A percentile compares a stretch with the other conserved stretches of the same genome.
Conservation (phyloP, 306 rosid genomes). For the Coriaria nepalensis region DNA sequence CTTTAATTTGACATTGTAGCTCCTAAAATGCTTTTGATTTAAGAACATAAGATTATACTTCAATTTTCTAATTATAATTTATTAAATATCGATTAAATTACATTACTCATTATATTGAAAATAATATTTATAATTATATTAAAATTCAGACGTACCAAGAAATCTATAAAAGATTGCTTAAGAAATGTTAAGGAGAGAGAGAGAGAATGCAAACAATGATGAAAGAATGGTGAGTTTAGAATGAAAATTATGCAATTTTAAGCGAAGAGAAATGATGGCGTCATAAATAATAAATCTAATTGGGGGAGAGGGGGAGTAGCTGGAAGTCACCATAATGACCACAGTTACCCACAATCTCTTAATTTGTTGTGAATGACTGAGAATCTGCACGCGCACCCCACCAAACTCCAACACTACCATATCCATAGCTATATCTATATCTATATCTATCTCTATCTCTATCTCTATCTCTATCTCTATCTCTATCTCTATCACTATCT, state of each 20-base stretch:
- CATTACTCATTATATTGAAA: too few species aligned
- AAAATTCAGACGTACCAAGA: too few species aligned
- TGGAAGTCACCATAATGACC: constrained; percentile 71
- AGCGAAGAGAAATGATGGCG: constrained; percentile 27
- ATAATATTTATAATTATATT: too few species aligned
- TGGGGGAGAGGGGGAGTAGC: constrained; percentile 34
- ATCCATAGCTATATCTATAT: neutral
- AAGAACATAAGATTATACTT: too few species aligned
- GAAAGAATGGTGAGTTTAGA: constrained; percentile 18
- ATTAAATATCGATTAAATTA: too few species aligned
- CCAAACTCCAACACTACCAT: constrained; percentile 58
- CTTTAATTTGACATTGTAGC: too few species aligned
- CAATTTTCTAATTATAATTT: too few species aligned
- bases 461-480: too few species aligned
- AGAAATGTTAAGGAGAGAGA: neutral
- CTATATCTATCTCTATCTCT: constrained; percentile 10
- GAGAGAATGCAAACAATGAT: constrained; percentile 4
- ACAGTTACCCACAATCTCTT: constrained; percentile 36
- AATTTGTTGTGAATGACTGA: too few species aligned
- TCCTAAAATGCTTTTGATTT: too few species aligned
- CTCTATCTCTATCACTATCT: too few species aligned
- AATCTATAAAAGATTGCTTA: too few species aligned
- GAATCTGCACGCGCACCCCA: constrained; percentile 89
- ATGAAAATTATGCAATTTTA: constrained; percentile 33
- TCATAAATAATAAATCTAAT: constrained; percentile 58